Evolutionary conservation across 2,329 filamentous ascomycete species (phyloP), one percentile per base, ranked within the genome.

Genomic region (Pseudogymnoascus sp.): DNA sequence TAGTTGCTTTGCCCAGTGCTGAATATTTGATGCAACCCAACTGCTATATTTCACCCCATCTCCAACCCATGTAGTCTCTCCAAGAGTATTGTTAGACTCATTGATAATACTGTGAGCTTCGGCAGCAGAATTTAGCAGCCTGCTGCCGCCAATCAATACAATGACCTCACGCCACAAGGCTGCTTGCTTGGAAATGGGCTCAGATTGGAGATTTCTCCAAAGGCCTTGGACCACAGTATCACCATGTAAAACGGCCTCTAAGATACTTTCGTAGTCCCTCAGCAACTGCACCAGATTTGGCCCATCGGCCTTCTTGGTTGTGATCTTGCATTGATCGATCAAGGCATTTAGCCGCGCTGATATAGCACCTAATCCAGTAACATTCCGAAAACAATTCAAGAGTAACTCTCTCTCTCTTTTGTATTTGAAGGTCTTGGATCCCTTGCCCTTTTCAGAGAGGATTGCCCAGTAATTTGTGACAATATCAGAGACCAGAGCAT

Each of bases 381-480:
- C 77, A 68, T 85, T 96, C 60, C 79, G 79, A 4, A 99, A 74
- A 67, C 85, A 89, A 61, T 74, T 71, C 1, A 89, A 66, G 13
- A 97, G 73, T 2, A 81, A 71, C 38, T 74, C 71, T 1, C 77
- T 65, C 37, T 80, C 79, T 59, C 60, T 9, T 55, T 61, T 60
- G 30, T 28, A 34, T 30, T 34, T 39, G 12, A 48, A 21, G 66
- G 67, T 65, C 71, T 65, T 57, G 61, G 66, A 18, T 8, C 26
- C 64, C 56, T 5, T 26, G 61, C 23, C 5, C 1, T 64, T 62
- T 3, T 81, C 79, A 35, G 76, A 73, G 13, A 92, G 69, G 7
- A 83, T 67, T 2, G 77, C 70, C 92, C 94, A 97, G 72, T 92
- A 95, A 69, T 92, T 89, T 1, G 89, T 88, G 6, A 90, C 76